Evolutionary conservation across 202 grass and related monocot genomes (phyloP).

Genomic region (Eragrostis tef): DNA sequence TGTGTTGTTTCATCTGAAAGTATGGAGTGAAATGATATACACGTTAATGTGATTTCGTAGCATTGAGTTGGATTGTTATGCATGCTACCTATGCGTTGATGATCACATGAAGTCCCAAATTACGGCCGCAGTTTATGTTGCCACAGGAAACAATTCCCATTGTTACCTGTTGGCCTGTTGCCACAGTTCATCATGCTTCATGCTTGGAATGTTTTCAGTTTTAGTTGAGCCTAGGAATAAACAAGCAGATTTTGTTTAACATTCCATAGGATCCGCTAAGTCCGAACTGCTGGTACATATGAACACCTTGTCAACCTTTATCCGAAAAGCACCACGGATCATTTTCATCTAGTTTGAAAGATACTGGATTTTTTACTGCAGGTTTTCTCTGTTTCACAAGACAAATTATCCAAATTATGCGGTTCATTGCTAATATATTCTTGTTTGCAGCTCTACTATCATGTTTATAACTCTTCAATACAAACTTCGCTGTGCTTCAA

Average conservation of each 20-base stretch:
- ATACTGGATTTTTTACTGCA: not conserved
- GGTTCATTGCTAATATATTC: too few species aligned
- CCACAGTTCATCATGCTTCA: not conserved
- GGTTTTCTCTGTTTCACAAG: not conserved
- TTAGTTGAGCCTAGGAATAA: not conserved
- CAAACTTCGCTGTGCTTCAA: not conserved
- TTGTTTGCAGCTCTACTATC: not conserved
- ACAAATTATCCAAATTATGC: not conserved
- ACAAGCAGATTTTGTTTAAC: not conserved
- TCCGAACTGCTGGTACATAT: too few species aligned
- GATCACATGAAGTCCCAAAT: not conserved
- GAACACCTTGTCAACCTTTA: not conserved
- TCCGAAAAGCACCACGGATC: not conserved
- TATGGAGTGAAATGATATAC: not conserved
- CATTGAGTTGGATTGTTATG: not conserved
- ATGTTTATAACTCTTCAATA: not conserved
- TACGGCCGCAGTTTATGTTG: not conserved
- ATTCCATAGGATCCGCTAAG: not conserved
- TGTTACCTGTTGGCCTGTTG: not conserved
- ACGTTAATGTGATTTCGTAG: not conserved
- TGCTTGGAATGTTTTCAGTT: not conserved
- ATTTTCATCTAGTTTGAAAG: not conserved
- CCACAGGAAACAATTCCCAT: not conserved
- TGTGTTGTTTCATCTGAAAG: not conserved
- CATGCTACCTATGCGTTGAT: not conserved